phyloP scores from a whole-genome alignment of 306 rosid genomes.

The Prinsepia uniflora region DNA sequence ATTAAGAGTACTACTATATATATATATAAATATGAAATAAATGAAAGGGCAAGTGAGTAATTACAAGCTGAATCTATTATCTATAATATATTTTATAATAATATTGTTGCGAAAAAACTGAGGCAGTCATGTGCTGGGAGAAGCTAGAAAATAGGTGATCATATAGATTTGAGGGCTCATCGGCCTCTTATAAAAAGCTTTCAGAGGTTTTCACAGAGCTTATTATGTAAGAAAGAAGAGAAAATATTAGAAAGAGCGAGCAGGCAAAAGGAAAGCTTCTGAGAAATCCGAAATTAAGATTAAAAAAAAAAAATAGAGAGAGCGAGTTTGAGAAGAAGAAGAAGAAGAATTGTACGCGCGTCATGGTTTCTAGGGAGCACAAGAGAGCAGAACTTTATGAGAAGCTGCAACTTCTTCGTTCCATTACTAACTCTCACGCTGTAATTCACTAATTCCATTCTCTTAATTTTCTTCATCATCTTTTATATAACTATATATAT shows the following conservation, averaged over 20 bases:
- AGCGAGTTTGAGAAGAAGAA: neutral
- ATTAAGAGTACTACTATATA: too few species aligned
- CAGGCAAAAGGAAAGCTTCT: neutral
- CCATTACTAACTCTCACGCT: slow-evolving; percentile 91
- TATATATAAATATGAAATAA: too few species aligned
- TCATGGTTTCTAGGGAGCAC: slow-evolving; percentile 88
- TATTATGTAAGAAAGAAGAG: slow-evolving; percentile 16
- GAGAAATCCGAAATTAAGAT: neutral
- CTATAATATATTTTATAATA: slow-evolving; percentile 15
- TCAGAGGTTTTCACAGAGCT: slow-evolving; percentile 34
- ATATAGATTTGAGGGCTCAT: slow-evolving; percentile 61
- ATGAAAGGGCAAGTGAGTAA: slow-evolving; percentile 57
- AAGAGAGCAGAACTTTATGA: slow-evolving; percentile 80
- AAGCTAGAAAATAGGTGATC: slow-evolving; percentile 54
- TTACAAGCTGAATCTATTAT: slow-evolving; percentile 1
- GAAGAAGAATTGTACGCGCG: too few species aligned
- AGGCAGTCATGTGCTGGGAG: slow-evolving; percentile 49
- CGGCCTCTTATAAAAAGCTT: slow-evolving; percentile 50
- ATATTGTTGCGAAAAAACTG: slow-evolving; percentile 36
- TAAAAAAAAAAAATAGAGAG: neutral
- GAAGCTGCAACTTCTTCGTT: slow-evolving; percentile 95
- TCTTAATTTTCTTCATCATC: neutral
- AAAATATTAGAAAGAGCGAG: neutral
- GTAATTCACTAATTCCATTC: slow-evolving; percentile 41
- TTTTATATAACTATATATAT: neutral